phyloP scores from a whole-genome alignment of 2,329 filamentous ascomycete genomes.

The Lojkania enalia region DNA sequence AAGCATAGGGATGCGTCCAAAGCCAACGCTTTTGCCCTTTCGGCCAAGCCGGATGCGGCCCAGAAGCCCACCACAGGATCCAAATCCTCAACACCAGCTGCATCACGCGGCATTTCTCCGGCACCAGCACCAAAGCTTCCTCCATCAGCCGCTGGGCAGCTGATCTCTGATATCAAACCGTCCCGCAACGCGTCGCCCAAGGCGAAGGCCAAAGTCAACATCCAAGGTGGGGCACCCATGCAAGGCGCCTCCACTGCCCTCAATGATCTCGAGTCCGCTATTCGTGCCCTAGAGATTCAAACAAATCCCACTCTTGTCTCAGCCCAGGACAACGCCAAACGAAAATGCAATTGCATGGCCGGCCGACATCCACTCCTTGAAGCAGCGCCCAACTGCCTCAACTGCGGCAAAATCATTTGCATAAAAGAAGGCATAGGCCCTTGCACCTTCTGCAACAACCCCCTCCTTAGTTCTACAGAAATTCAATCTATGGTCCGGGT shows the following conservation, averaged over 20 bases:
- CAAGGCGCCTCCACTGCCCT: conserved; percentile 76
- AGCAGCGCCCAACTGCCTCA: conserved; percentile 91
- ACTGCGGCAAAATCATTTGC: conserved; percentile 93
- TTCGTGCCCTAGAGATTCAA: conserved; percentile 84
- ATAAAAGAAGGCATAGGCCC: conserved; percentile 91
- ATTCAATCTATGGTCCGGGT: conserved; percentile 84
- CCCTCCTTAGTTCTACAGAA: conserved; percentile 72
- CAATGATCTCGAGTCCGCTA: conserved; percentile 72
- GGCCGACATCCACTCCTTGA: conserved; percentile 82
- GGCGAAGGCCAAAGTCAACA: conserved; percentile 66
- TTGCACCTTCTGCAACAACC: conserved; percentile 83
- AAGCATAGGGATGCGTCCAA: conserved; percentile 44
- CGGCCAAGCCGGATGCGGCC: conserved; percentile 55
- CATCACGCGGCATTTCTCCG: conserved; percentile 45
- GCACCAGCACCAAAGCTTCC: conserved; percentile 57
- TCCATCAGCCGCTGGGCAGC: conserved; percentile 71
- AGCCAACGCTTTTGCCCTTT: conserved; percentile 53
- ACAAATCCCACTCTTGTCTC: conserved; percentile 74
- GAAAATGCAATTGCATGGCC: conserved; percentile 85
- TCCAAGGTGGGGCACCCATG: conserved; percentile 79
- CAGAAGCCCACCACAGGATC: conserved; percentile 34
- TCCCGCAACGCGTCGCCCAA: conserved; percentile 56
- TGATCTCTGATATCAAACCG: conserved; percentile 76
- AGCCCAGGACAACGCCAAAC: conserved; percentile 58
- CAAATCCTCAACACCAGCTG: conserved; percentile 39